Evolutionary conservation across 164 flowering plant species (phyloP).

Genomic region (Berberis vulgaris): DNA sequence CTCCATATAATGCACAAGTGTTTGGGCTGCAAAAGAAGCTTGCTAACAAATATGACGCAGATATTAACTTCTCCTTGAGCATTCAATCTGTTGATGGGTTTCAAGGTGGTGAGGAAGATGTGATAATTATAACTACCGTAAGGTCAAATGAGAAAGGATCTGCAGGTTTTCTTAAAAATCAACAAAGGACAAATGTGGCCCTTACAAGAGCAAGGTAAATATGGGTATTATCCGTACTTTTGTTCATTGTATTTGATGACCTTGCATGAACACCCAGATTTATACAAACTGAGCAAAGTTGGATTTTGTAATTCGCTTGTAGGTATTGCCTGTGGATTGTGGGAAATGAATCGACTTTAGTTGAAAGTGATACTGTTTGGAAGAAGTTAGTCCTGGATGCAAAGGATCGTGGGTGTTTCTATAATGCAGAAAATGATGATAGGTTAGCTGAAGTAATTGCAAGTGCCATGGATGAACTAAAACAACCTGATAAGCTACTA

Average conservation of each 20-base stretch:
- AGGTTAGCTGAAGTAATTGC: slow-evolving; percentile 10
- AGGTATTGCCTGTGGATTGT: slow-evolving; percentile 38
- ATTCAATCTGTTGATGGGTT: slow-evolving; percentile 47
- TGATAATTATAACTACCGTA: slow-evolving; percentile 34
- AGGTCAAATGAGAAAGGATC: slow-evolving; percentile 14
- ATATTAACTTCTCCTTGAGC: slow-evolving; percentile 20
- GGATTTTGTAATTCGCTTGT: neutral
- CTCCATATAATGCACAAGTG: slow-evolving; percentile 40
- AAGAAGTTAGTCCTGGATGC: slow-evolving; percentile 26
- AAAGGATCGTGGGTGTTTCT: slow-evolving; percentile 22
- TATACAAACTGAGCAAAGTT: neutral
- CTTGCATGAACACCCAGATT: neutral
- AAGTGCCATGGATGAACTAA: slow-evolving; percentile 5
- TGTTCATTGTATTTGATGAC: neutral
- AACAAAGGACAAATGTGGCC: slow-evolving; percentile 32
- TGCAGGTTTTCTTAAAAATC: slow-evolving; percentile 17
- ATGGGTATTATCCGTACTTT: neutral
- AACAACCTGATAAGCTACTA: slow-evolving; percentile 11
- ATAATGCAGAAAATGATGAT: slow-evolving; percentile 21
- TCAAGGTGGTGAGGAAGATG: slow-evolving; percentile 43
- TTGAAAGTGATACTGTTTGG: slow-evolving; percentile 27
- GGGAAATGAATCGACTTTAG: slow-evolving; percentile 24
- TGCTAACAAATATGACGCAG: slow-evolving; percentile 16
- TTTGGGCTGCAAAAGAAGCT: slow-evolving; percentile 27
- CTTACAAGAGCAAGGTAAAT: slow-evolving; percentile 28